phyloP scores from a whole-genome alignment of 2,329 filamentous ascomycete species.

The Epichloe uncinata region DNA sequence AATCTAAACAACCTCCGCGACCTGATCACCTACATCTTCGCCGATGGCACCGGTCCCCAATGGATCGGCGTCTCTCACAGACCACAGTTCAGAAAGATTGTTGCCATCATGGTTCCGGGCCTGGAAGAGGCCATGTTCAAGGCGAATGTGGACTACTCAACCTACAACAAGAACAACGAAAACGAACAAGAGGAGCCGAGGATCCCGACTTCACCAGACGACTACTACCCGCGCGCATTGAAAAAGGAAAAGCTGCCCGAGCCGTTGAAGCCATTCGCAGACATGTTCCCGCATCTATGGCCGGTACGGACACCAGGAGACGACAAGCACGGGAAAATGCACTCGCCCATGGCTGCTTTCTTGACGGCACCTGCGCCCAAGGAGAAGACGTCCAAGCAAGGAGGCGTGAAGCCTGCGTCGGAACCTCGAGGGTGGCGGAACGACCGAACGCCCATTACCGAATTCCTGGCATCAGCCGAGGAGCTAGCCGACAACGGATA shows the following conservation, averaged over 20 bases:
- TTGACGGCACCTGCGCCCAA: constrained; percentile 61
- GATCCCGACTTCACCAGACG: constrained; percentile 36
- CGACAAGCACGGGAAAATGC: constrained; percentile 63
- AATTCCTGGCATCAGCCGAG: constrained; percentile 57
- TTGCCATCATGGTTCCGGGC: constrained; percentile 83
- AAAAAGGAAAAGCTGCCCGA: constrained; percentile 36
- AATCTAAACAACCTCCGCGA: constrained; percentile 49
- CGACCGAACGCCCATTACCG: constrained; percentile 67
- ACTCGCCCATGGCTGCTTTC: constrained; percentile 79
- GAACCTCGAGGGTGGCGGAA: constrained; percentile 57
- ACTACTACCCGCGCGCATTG: constrained; percentile 45
- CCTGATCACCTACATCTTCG: constrained; percentile 52
- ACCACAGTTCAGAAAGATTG: constrained; percentile 60
- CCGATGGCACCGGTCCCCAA: constrained; percentile 50
- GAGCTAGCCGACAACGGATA: constrained; percentile 79
- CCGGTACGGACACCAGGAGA: constrained; percentile 81
- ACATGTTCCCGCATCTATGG: constrained; percentile 83
- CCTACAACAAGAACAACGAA: constrained; percentile 26
- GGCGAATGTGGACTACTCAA: constrained; percentile 36
- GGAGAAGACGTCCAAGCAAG: constrained; percentile 44
- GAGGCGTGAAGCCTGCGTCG: constrained; percentile 44
- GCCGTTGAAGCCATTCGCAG: constrained; percentile 52
- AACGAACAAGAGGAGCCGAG: constrained; percentile 15
- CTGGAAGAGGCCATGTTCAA: constrained; percentile 85
- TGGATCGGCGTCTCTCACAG: constrained; percentile 52